Evolutionary conservation across 805 yeast genomes (phyloP).

Genomic region (Starmera quercuum): DNA sequence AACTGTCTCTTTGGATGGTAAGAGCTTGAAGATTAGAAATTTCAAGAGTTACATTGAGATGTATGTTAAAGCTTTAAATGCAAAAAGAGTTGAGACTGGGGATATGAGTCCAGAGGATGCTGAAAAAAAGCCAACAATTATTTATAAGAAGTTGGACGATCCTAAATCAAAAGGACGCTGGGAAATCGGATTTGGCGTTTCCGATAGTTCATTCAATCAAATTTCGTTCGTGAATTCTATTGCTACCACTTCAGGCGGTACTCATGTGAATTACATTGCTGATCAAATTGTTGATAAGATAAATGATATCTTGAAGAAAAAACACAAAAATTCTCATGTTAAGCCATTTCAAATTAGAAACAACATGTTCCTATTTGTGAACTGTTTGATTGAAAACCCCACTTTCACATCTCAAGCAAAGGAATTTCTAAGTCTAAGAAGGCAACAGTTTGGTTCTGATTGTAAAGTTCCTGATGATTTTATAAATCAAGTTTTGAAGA

Average conservation of each 20-base stretch:
- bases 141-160: constrained; percentile 74
- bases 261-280: constrained; percentile 81
- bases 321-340: constrained; percentile 55
- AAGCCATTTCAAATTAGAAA: constrained; percentile 85
- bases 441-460: constrained; percentile 82
- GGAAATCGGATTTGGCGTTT: constrained; percentile 93
- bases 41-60: constrained; percentile 87
- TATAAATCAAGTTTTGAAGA: constrained; percentile 61
- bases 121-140: constrained; percentile 48
- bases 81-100: constrained; percentile 23
- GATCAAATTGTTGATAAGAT: constrained; percentile 80
- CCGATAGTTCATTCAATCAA: constrained; percentile 86
- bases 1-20: constrained; percentile 70
- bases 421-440: constrained; percentile 88
- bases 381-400: constrained; percentile 91
- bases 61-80: constrained; percentile 72
- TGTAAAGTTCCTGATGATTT: constrained; percentile 73
- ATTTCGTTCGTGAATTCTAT: constrained; percentile 96
- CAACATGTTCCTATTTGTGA: constrained; percentile 84
- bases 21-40: constrained; percentile 55
- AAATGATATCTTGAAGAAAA: constrained; percentile 65
- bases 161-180: constrained; percentile 44
- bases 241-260: constrained; percentile 96
- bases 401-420: constrained; percentile 97
- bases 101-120: constrained; percentile 24